Percentiles rank a stretch among this genome's conserved stretches.
Conservation (phyloP, 139 green algal genomes). For the Yamagishiella unicocca region DNA sequence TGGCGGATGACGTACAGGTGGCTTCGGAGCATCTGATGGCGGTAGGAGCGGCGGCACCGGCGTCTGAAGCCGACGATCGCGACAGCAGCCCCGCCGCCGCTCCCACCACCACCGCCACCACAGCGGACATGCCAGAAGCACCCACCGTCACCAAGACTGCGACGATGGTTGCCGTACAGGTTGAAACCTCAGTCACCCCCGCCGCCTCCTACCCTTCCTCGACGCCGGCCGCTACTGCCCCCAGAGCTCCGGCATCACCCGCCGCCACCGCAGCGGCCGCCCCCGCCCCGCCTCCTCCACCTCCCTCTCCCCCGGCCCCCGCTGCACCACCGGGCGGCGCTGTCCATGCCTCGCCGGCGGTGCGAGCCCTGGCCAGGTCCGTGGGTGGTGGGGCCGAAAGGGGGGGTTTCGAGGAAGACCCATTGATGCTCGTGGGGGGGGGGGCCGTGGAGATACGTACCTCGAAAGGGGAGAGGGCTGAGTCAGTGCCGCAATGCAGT, state of each 20-base stretch:
- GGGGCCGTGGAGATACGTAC: too few relatives aligned
- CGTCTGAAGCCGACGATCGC: neutral
- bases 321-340: neutral
- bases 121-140: neutral
- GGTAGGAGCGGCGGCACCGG: neutral
- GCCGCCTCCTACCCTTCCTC: too few relatives aligned
- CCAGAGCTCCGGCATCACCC: neutral
- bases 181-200: too few relatives aligned
- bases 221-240: neutral
- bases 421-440: too few relatives aligned
- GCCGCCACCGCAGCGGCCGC: neutral
- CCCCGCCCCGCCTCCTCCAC: neutral
- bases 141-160: neutral
- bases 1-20: constrained; percentile 31
- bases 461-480: too few relatives aligned
- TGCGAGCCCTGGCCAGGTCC: constrained; percentile 75
- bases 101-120: neutral
- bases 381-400: too few relatives aligned
- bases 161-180: neutral
- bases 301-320: neutral
- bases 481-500: too few relatives aligned
- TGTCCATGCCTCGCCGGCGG: constrained; percentile 78
- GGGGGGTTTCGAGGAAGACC: too few relatives aligned
- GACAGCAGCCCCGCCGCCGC: neutral
- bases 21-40: constrained; percentile 28